Conservation (phyloP, 75 land plant genomes). For the Pinus tabuliformis region DNA sequence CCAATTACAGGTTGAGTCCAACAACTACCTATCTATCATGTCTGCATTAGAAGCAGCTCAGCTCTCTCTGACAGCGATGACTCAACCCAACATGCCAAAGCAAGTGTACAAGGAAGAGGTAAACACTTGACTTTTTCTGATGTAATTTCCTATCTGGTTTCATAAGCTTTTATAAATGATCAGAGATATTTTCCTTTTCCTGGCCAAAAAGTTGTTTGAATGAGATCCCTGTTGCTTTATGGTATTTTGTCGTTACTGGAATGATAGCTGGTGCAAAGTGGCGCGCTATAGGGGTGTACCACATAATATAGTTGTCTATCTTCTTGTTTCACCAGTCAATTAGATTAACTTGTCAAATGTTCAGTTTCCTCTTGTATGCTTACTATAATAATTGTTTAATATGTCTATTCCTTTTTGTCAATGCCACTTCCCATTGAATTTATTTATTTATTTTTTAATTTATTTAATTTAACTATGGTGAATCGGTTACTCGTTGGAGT, state of each 20-base stretch:
- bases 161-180: background rate
- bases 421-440: background rate
- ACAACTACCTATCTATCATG: slow-evolving; percentile 41
- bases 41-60: slow-evolving; percentile 87
- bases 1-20: slow-evolving; percentile 60
- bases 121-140: background rate
- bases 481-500: no score
- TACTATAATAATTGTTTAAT: background rate
- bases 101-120: slow-evolving; percentile 98
- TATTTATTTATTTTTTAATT: no score
- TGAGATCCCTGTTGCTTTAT: background rate
- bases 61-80: slow-evolving; percentile 78
- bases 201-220: background rate
- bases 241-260: background rate
- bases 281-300: no score
- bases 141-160: background rate
- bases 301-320: background rate
- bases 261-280: no score
- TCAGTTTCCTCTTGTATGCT: background rate
- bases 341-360: background rate
- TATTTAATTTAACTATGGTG: no score
- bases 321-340: background rate
- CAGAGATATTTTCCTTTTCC: background rate
- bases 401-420: background rate
- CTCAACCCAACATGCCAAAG: slow-evolving; percentile 85